These are phyloP conservation scores for Rhizomucor pusillus DNA, from an alignment of 371 early-diverging fungal genomes.

Conservation along the genomic window DNA sequence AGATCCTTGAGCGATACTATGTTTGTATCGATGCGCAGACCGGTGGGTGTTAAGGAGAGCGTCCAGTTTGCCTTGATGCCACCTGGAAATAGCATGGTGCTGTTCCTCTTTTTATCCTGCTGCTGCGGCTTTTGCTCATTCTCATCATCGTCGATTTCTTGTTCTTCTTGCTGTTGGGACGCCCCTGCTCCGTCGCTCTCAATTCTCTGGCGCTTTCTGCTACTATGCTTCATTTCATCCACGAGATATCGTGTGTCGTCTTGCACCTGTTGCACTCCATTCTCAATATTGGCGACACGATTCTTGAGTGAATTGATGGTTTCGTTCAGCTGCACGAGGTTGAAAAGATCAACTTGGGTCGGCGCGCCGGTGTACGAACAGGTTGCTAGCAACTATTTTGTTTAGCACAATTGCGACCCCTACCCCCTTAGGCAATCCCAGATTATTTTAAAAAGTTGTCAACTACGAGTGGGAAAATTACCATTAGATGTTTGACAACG, in stretches of 20 bases:
- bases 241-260: constrained; percentile 33
- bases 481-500: constrained; percentile 44
- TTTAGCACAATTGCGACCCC: too few species aligned
- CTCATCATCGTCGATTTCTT: not conserved
- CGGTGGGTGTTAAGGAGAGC: constrained; percentile 36
- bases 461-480: constrained; percentile 7
- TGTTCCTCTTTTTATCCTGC: not conserved
- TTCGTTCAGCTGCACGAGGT: constrained; percentile 41
- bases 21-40: constrained; percentile 41
- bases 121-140: not conserved
- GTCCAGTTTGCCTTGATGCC: constrained; percentile 32
- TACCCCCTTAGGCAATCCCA: not conserved
- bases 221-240: constrained; percentile 19
- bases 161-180: not conserved
- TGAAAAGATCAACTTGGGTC: constrained; percentile 49
- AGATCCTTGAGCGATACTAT: constrained; percentile 40
- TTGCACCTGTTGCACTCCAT: constrained; percentile 25
- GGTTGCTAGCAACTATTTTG: constrained; percentile 15
- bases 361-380: constrained; percentile 49
- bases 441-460: not conserved
- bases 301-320: constrained; percentile 34
- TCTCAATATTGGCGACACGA: constrained; percentile 32
- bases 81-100: constrained; percentile 1
- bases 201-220: not conserved
- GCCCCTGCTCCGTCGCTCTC: not conserved